A percentile compares a stretch with the other conserved stretches of the same genome.
These are phyloP conservation scores for Daldinia sp. DNA, from an alignment of 2,329 filamentous ascomycete species.

Conservation along the genomic window DNA sequence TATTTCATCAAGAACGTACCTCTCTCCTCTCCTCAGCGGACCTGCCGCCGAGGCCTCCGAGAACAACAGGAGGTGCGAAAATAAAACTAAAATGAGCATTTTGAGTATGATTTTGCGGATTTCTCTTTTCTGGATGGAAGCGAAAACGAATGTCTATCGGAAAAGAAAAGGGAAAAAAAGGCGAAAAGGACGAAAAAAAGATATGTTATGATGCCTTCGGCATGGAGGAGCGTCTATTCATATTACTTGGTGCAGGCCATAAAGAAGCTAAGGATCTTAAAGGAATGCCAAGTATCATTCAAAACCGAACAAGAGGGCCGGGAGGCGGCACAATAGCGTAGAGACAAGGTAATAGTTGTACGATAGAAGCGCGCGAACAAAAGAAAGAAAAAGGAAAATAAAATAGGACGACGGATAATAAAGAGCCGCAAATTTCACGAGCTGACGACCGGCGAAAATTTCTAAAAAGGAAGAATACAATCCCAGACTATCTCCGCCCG, in stretches of 20 bases:
- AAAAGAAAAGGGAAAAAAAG: conserved; percentile 22
- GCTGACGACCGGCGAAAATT: conserved; percentile 34
- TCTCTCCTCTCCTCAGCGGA: conserved; percentile 42
- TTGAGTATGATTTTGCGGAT: conserved; percentile 18
- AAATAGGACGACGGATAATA: conserved; percentile 20
- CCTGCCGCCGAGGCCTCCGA: conserved; percentile 46
- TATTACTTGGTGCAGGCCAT: conserved; percentile 38
- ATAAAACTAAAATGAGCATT: conserved; percentile 44
- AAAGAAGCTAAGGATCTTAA: conserved; percentile 38
- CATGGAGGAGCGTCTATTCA: conserved; percentile 38
- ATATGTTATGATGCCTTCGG: conserved; percentile 24
- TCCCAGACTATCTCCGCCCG: conserved; percentile 32
- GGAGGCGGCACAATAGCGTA: conserved; percentile 23
- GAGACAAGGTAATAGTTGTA: conserved; percentile 36
- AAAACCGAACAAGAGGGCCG: conserved; percentile 32
- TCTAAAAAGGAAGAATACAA: conserved; percentile 36
- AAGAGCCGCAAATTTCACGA: conserved; percentile 32
- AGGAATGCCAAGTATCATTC: conserved; percentile 29
- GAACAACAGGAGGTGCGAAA: conserved; percentile 44
- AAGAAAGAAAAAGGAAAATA: conserved; percentile 21
- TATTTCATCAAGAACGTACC: conserved; percentile 35
- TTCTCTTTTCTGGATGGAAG: conserved; percentile 20
- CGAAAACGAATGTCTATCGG: conserved; percentile 27
- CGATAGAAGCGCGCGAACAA: conserved; percentile 28
- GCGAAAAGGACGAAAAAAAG: conserved; percentile 8